Evolutionary conservation across 2,329 filamentous ascomycete species (phyloP).

Genomic region (Trichoderma koningii): DNA sequence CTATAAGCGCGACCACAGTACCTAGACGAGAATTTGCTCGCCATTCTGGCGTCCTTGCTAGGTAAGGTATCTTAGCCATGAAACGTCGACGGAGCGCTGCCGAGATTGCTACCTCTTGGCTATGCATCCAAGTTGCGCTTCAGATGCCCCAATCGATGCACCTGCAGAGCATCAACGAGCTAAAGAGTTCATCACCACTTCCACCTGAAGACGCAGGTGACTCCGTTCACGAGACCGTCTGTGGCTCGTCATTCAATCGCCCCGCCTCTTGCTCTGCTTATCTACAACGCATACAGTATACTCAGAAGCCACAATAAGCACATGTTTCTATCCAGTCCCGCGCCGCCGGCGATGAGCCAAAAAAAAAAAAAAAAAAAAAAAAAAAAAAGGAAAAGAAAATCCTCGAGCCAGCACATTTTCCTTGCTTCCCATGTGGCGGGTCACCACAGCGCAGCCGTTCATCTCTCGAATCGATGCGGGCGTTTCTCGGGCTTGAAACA

Average conservation of each 20-base stretch:
- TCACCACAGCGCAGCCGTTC: not conserved
- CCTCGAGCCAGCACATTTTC: not conserved
- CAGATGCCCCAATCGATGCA: not conserved
- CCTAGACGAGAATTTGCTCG: too few relatives aligned
- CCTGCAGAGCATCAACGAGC: not conserved
- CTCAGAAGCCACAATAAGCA: too few relatives aligned
- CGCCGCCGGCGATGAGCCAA: not conserved
- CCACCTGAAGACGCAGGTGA: not conserved
- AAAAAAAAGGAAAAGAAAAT: not conserved
- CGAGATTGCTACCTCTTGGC: not conserved
- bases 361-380: not conserved
- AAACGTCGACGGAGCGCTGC: not conserved
- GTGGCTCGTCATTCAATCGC: not conserved
- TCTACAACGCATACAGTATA: too few relatives aligned
- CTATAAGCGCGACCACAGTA: too few relatives aligned
- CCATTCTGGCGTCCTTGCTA: not conserved
- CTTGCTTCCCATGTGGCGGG: slow-evolving; percentile 3
- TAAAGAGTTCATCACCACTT: not conserved
- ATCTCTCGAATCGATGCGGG: not conserved
- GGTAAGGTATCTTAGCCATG: not conserved
- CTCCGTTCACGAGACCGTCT: slow-evolving; percentile 2
- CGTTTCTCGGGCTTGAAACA: not conserved
- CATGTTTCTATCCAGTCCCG: too few relatives aligned
- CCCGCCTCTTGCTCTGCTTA: not conserved
- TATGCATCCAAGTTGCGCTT: not conserved